phyloP scores from a whole-genome alignment of 2,329 filamentous ascomycete genomes.

The Hypoxylon sp. region DNA sequence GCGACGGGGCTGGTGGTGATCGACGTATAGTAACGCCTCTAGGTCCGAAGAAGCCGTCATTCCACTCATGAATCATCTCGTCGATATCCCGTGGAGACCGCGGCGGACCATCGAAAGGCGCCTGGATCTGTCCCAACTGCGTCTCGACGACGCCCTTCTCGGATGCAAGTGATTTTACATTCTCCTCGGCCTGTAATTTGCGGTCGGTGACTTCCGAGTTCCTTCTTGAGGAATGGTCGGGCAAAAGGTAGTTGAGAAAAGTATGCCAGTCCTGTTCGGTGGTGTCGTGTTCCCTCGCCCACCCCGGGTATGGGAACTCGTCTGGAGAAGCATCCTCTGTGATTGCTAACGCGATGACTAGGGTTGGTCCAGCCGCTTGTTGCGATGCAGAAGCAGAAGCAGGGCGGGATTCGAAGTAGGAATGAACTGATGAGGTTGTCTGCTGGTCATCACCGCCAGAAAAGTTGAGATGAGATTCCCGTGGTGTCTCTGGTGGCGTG shows the following conservation, averaged over 20 bases:
- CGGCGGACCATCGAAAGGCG: slow-evolving; percentile 37
- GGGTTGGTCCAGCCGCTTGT: slow-evolving; percentile 9
- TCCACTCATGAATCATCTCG: slow-evolving; percentile 62
- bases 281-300: slow-evolving; percentile 55
- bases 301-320: slow-evolving; percentile 55
- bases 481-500: slow-evolving; percentile 61
- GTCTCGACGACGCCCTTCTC: slow-evolving; percentile 51
- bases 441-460: slow-evolving; percentile 40
- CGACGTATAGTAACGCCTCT: slow-evolving; percentile 57
- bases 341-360: slow-evolving; percentile 50
- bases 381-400: too few relatives aligned
- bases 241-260: slow-evolving; percentile 65
- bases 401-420: slow-evolving; percentile 59
- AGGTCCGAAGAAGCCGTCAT: slow-evolving; percentile 63
- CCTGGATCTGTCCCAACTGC: slow-evolving; percentile 51
- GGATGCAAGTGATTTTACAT: slow-evolving; percentile 38
- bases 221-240: slow-evolving; percentile 53
- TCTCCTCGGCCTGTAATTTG: slow-evolving; percentile 56
- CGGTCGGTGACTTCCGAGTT: slow-evolving; percentile 60
- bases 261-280: slow-evolving; percentile 65
- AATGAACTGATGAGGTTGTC: slow-evolving; percentile 48
- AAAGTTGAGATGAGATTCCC: slow-evolving; percentile 45
- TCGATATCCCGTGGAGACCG: slow-evolving; percentile 47
- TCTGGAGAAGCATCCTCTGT: slow-evolving; percentile 49
- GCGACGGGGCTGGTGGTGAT: slow-evolving; percentile 17